A percentile compares a stretch with the other conserved stretches of the same genome.
Conservation (phyloP, 441 rosid species). For the Arabidopsis lyrata region DNA sequence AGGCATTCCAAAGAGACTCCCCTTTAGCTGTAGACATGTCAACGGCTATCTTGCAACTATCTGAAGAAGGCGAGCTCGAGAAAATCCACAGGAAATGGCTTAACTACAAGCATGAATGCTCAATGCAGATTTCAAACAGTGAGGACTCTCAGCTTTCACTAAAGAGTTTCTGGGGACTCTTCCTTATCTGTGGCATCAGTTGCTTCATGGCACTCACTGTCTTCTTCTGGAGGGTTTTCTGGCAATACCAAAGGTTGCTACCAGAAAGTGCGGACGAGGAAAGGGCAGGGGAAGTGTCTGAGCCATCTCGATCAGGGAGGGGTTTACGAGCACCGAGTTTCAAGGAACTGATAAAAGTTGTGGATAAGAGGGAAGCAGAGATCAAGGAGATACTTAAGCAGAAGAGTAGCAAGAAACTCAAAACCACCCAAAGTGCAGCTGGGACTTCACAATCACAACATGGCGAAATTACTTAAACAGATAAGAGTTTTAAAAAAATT, state of each 20-base stretch:
- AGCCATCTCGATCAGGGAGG: constrained; percentile 55
- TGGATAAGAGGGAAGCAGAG: constrained; percentile 80
- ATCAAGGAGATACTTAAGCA: constrained; percentile 68
- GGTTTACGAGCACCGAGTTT: constrained; percentile 58
- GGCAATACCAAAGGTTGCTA: constrained; percentile 68
- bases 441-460: constrained; percentile 44
- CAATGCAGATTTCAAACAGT: constrained; percentile 48
- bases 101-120: constrained; percentile 55
- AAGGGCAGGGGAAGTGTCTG: constrained; percentile 56
- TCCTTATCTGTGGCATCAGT: constrained; percentile 81
- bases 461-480: constrained; percentile 22
- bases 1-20: constrained; percentile 97
- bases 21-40: constrained; percentile 96
- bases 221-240: constrained; percentile 65
- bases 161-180: constrained; percentile 92
- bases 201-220: constrained; percentile 64
- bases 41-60: constrained; percentile 88
- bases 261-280: constrained; percentile 51
- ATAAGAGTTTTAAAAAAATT: constrained; percentile 19
- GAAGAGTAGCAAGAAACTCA: constrained; percentile 57
- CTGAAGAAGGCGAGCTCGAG: constrained; percentile 92
- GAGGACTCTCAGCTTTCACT: constrained; percentile 74
- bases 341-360: constrained; percentile 64
- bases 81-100: constrained; percentile 91
- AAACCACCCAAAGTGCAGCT: constrained; percentile 51